A percentile compares a stretch with the other conserved stretches of the same genome.
Conservation (phyloP, 345 rosid genomes). For the Noccaea bulbosa region DNA sequence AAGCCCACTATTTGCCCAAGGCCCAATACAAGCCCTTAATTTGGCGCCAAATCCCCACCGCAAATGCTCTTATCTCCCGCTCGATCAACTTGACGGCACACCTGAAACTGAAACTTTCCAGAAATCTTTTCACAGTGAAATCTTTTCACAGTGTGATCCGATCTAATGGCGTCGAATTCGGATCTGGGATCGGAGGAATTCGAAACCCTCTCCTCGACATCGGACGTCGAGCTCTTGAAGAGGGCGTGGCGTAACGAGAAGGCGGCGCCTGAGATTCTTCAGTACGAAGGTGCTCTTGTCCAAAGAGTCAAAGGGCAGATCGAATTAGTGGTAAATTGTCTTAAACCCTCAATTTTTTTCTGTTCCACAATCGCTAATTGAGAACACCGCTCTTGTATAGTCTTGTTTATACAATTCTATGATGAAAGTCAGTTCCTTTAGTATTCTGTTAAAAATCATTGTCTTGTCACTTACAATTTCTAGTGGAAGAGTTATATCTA, state of each 20-base stretch:
- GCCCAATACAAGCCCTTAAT: neutral
- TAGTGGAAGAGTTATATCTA: neutral
- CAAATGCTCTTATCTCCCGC: neutral
- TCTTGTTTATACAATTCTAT: neutral
- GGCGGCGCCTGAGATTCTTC: constrained; percentile 89
- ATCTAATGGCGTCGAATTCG: constrained; percentile 47
- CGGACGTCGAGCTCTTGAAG: constrained; percentile 71
- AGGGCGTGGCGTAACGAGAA: constrained; percentile 93
- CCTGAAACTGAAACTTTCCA: constrained; percentile 1
- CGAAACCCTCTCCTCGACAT: constrained; percentile 63
- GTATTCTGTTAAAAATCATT: neutral
- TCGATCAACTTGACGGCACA: constrained; percentile 9
- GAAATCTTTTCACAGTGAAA: neutral
- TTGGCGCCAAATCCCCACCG: constrained; percentile 1
- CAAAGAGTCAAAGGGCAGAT: constrained; percentile 61
- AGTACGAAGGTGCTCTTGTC: constrained; percentile 55
- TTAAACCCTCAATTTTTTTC: neutral
- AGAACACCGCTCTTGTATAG: neutral
- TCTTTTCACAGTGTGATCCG: neutral
- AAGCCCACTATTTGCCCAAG: neutral
- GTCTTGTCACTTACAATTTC: neutral
- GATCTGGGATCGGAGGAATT: constrained; percentile 50
- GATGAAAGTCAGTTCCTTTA: neutral
- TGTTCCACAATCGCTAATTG: neutral
- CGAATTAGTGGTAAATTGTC: constrained; percentile 51